Percentiles rank a stretch among this genome's conserved stretches.
Conservation (phyloP, 441 rosid genomes). For the Gossypium gossypioides region DNA sequence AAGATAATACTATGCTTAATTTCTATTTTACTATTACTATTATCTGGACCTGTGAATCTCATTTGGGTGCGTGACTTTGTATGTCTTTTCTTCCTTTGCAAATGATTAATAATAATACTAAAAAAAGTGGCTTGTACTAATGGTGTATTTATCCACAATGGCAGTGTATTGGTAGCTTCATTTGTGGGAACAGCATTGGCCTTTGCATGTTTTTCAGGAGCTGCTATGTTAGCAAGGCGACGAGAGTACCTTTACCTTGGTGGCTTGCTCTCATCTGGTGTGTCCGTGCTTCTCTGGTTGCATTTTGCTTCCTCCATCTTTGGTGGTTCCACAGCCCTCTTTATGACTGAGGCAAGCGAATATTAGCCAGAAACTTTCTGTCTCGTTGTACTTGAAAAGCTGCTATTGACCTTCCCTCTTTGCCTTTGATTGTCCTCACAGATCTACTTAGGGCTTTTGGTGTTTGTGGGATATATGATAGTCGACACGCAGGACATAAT, state of each 20-base stretch:
- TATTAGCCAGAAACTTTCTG: not conserved
- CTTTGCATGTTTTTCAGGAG: constrained; percentile 70
- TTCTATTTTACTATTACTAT: not conserved
- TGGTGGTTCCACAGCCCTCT: constrained; percentile 62
- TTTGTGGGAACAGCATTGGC: constrained; percentile 75
- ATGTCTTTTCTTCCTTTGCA: not conserved
- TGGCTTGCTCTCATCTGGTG: constrained; percentile 68
- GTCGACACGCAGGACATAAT: constrained; percentile 81
- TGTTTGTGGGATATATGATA: constrained; percentile 69
- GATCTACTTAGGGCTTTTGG: constrained; percentile 60
- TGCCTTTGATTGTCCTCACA: constrained; percentile 19
- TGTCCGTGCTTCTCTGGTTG: constrained; percentile 60
- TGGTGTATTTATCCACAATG: not conserved
- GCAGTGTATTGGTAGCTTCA: constrained; percentile 57
- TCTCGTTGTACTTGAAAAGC: not conserved
- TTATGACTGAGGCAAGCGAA: constrained; percentile 51
- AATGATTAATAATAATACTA: not conserved
- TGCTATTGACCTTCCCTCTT: not conserved
- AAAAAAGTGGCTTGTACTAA: not conserved
- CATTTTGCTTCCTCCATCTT: constrained; percentile 62
- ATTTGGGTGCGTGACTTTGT: not conserved
- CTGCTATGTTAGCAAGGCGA: constrained; percentile 74
- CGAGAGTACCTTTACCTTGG: constrained; percentile 76
- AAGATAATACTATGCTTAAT: not conserved
- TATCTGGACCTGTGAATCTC: not conserved